Evolutionary conservation across 108 stramenopile species (phyloP), one percentile per base, ranked within the genome.

Genomic region (Nannochloropsis gaditana): DNA sequence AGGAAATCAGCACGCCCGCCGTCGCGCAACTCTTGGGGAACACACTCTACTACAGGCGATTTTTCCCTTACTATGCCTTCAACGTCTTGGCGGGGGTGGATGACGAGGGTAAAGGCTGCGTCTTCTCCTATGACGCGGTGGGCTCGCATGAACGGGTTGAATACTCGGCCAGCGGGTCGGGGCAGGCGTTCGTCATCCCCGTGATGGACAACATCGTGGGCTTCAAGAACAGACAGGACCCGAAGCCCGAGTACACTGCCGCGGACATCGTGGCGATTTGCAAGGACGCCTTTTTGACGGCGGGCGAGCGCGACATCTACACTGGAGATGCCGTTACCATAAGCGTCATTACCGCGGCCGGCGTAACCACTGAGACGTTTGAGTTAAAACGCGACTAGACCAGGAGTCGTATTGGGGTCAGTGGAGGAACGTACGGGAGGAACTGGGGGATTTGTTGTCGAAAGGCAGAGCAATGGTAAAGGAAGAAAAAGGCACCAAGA

Each of bases 61-160:
- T 99, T 93, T 99, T 99, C 91, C 98, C 98, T 31, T 99, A 98
- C 91, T 99, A 99, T 89, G 93, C 96, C 21, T 98, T 99, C 89
- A 97, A 97, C 89, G 96, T 98, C 44, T 90, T 98, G 45, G 96
- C 95, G 5, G 98, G 98, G 2, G 91, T 99, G 45, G 98, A 99
- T 86, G 93, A 93, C 82, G 96, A 98, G 84, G 97, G 97, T 44
- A 95, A 93, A 89, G 98, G 98, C 9, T 93, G 94, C 41, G 95
- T 98, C 9, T 98, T 95, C 89, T 95, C 95, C 50, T 99, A 99
- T 92, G 98, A 99, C 92, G 97, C 97, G 83, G 96, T 98, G 86
- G 98, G 98, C 15, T 92, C 91, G 43, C 97, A 94, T 90, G 96
- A 98, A 90, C 94, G 96, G 42, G 96, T 95, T 8, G 86, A 91